Base-by-base conservation (phyloP, 129 eudicot species). In the Escallonia herrerae region DNA sequence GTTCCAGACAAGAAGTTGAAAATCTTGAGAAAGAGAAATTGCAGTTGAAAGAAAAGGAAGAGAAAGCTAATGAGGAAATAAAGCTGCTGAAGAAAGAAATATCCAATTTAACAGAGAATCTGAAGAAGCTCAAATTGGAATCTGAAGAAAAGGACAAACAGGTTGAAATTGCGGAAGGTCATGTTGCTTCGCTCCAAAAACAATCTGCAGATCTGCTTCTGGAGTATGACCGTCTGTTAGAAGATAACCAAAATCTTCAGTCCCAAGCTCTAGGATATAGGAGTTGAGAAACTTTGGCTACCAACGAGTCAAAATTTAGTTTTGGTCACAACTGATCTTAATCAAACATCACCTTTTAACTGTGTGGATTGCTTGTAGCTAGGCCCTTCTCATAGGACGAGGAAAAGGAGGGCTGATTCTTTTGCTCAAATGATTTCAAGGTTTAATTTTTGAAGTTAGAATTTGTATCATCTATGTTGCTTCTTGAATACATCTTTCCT, bases 201-300 rank as follows among this genome's bases (percentile, higher is more conserved):
- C 97, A 91, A 76, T 84, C 95, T 51, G 96, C 97, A 6, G 97
- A 91, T 79, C 76, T 91, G 61, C 97, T 91, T 72, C 89, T 91
- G 6, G 96, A 91, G 67, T 91, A 91, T 62, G 97, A 91, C 63
- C 86, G 96, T 40, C 80, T 87, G 14, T 75, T 91, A 33, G 97
- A 85, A 67, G 97, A 91, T 68, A 91, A 88, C 75, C 96, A 91
- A 69, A 79, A 63, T 77, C 97, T 91, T 70, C 97, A 91, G 72
- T 68, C 74, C 40, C 95, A 87, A 74, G 76, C 80, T 56, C 48
- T 39, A 15, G 64, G 80, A 49, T 57, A 68, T 52, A 66, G 67
- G 70, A 75, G 55, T 43, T 68, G 69, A 71, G 64, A 3, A 55
- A 48, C 60, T 37, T 51, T 54, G 15, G 8, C 33, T 22, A 22